These are phyloP conservation scores for Quercus rubra DNA, from an alignment of 306 rosid species.

Conservation along the genomic window DNA sequence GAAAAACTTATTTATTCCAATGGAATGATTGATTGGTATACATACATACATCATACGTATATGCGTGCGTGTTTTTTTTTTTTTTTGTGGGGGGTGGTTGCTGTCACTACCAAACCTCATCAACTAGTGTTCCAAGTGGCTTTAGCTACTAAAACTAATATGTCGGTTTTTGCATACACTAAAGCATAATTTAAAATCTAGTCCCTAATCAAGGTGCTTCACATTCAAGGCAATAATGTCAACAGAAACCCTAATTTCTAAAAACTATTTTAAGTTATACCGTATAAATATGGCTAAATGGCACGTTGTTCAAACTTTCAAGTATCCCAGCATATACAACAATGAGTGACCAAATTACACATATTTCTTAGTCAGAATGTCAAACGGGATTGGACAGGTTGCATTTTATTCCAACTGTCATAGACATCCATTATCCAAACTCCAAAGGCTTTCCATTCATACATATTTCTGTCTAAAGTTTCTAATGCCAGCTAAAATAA, in stretches of 20 bases:
- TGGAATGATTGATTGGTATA: neutral
- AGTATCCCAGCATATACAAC: neutral
- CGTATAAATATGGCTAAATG: neutral
- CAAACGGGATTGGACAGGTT: too few relatives aligned
- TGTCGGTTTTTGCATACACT: neutral
- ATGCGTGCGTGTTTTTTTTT: too few relatives aligned
- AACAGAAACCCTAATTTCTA: conserved; percentile 39
- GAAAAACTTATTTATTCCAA: neutral
- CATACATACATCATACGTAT: neutral
- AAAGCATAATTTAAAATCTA: neutral
- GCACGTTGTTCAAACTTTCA: conserved; percentile 20
- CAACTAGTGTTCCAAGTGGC: neutral
- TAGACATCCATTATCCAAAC: neutral
- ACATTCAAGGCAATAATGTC: conserved; percentile 1
- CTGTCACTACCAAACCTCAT: neutral
- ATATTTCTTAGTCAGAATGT: too few relatives aligned
- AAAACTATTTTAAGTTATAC: neutral
- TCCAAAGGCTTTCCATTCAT: neutral
- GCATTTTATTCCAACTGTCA: neutral
- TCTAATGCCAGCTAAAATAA: neutral
- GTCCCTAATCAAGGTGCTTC: conserved; percentile 2
- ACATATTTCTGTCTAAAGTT: neutral
- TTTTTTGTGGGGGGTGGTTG: too few relatives aligned
- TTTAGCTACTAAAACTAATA: too few relatives aligned
- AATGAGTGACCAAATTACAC: neutral